Evolutionary conservation across 23 red algal genomes (phyloP).

Genomic region (Gracilariopsis chorda): DNA sequence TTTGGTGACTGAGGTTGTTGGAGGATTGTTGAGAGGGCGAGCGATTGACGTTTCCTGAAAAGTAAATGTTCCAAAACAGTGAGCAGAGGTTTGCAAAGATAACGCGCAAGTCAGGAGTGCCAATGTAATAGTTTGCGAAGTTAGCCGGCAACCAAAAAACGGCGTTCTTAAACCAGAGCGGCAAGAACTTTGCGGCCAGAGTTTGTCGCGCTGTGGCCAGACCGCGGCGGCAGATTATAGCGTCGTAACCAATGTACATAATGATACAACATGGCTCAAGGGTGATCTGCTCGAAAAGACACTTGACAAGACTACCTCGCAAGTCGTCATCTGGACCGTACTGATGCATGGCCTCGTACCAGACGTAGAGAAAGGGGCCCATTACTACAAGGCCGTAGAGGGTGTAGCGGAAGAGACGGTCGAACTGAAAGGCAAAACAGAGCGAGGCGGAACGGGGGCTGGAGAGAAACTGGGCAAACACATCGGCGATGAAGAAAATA

Average conservation of each 20-base stretch:
- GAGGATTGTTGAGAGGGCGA: background rate
- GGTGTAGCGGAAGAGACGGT: constrained; percentile 59
- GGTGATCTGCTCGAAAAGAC: constrained; percentile 74
- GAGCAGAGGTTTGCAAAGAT: constrained; percentile 84
- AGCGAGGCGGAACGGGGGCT: background rate
- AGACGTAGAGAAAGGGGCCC: constrained; percentile 74
- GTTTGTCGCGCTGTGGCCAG: background rate
- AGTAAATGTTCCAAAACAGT: constrained; percentile 86
- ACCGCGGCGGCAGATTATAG: constrained; percentile 30
- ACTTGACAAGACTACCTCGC: constrained; percentile 44
- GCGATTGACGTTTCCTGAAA: constrained; percentile 59
- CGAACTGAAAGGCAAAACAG: constrained; percentile 13
- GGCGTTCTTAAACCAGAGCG: constrained; percentile 68
- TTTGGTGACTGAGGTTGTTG: background rate
- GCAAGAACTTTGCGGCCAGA: constrained; percentile 22
- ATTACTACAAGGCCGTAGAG: constrained; percentile 70
- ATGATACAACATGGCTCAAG: constrained; percentile 70
- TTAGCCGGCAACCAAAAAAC: constrained; percentile 80
- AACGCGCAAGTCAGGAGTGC: constrained; percentile 79
- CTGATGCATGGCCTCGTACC: constrained; percentile 69
- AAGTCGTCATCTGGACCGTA: constrained; percentile 71
- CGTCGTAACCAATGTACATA: constrained; percentile 67
- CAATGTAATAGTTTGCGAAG: constrained; percentile 81
- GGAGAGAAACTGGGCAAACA: constrained; percentile 46
- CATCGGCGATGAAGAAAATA: constrained; percentile 75